Evolutionary conservation across 768 basidiomycete species (phyloP).

Genomic region (Suillus paluster): DNA sequence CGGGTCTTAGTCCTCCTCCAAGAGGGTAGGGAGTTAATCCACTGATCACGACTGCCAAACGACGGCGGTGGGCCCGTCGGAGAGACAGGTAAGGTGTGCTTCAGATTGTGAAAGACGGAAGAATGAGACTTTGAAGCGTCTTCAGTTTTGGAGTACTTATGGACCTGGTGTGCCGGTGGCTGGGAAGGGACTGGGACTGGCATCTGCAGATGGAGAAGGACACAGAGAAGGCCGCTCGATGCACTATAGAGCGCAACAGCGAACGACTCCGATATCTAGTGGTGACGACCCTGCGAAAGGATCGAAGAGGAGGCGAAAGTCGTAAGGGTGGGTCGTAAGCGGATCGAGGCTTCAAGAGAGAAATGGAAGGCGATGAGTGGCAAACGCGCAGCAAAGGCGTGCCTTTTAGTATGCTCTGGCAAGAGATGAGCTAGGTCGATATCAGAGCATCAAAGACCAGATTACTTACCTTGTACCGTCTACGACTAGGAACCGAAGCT

Average conservation of each 20-base stretch:
- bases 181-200: conserved; percentile 81
- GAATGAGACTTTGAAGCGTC: conserved; percentile 39
- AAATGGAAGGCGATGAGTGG: conserved; percentile 47
- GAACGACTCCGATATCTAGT: conserved; percentile 43
- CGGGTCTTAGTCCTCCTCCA: conserved; percentile 74
- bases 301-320: conserved; percentile 46
- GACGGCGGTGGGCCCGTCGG: conserved; percentile 67
- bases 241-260: conserved; percentile 47
- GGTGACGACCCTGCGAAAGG: conserved; percentile 47
- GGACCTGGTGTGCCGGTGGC: conserved; percentile 63
- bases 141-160: conserved; percentile 59
- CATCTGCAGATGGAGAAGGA: conserved; percentile 64
- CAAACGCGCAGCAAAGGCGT: conserved; percentile 94
- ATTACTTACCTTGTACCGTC: conserved; percentile 23
- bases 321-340: conserved; percentile 79
- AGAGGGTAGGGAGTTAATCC: conserved; percentile 71
- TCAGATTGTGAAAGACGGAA: conserved; percentile 56
- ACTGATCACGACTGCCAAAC: conserved; percentile 70
- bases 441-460: conserved; percentile 5
- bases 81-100: conserved; percentile 61
- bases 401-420: conserved; percentile 67
- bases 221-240: conserved; percentile 46
- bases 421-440: conserved; percentile 25
- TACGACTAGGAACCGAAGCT: conserved; percentile 21
- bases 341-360: conserved; percentile 27